Evolutionary conservation across 148 eudicot species (phyloP), one percentile per base, ranked within the genome.

Genomic region (Cornus controversa): DNA sequence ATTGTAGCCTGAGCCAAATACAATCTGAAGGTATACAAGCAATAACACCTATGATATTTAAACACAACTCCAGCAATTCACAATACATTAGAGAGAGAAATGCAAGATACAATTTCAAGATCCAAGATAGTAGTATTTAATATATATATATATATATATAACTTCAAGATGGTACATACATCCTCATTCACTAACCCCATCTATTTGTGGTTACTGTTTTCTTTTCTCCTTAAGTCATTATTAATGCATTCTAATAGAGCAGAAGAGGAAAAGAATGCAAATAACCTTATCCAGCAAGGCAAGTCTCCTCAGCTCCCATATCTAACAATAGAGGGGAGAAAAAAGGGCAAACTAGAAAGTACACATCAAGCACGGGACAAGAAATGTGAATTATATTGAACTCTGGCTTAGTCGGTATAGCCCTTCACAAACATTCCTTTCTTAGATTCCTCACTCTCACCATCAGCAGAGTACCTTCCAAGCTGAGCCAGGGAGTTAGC

Each of bases 371-470:
- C n/a, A n/a, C n/a, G n/a, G n/a, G n/a, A n/a, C n/a, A n/a, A n/a
- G n/a, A n/a, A n/a, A n/a, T n/a, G n/a, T n/a, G n/a, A n/a, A n/a
- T n/a, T n/a, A n/a, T n/a, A n/a, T 27, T 22, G 16, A 27, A 71
- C 28, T 66, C 20, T 0, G 14, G 69, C 69, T 92, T 81, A 94
- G 81, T 94, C 92, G 66, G 94, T 91, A 83, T 93, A 94, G 76
- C 97, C 98, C 91, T 91, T 87, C 76, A 93, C 96, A 63, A 94
- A 94, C 97, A 94, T 94, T 77, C 97, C 98, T 82, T 89, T 87
- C 87, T 87, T 92, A 36, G 98, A 94, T 11, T 91, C 97, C 57
- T 92, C 97, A 24, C 81, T 80, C 86, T 94, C 97, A 0, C 95
- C 95, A 58, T 92, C 89, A 47, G 95, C 95, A 4, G 95, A 84